Conservation (phyloP, 2,329 filamentous ascomycete species). For the Diaporthe humulicola region DNA sequence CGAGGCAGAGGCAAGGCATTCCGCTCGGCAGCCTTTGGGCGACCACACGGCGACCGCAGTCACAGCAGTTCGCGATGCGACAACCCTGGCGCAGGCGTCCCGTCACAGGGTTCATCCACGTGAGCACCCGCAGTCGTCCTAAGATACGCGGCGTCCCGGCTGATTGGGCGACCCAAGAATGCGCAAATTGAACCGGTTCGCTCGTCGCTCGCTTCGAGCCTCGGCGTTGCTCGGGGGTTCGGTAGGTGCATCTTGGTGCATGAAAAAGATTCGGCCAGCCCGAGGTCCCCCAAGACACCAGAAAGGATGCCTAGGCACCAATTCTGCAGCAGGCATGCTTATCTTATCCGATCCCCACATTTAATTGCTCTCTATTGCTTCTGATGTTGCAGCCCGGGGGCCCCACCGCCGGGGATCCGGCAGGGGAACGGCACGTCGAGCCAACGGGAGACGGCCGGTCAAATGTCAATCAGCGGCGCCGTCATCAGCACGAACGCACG, state of each 20-base stretch:
- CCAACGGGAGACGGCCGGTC: not conserved
- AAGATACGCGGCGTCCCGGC: not conserved
- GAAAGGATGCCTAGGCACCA: conserved; percentile 23
- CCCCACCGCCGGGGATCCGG: not conserved
- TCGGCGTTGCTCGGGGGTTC: conserved; percentile 17
- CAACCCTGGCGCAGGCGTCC: not conserved
- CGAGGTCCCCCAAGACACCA: conserved; percentile 11
- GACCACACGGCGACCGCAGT: not conserved
- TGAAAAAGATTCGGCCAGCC: conserved; percentile 19
- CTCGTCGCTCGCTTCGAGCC: conserved; percentile 13
- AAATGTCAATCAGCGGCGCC: conserved; percentile 10
- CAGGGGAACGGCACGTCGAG: not conserved
- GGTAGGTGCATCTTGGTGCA: not conserved
- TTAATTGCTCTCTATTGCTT: not conserved
- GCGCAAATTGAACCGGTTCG: conserved; percentile 21
- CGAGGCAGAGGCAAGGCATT: conserved; percentile 14
- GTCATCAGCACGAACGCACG: too few relatives aligned
- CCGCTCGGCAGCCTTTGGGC: not conserved
- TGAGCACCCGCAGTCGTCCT: not conserved
- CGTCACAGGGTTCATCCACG: not conserved
- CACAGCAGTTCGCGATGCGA: conserved; percentile 3
- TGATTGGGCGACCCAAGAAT: conserved; percentile 22
- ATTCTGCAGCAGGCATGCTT: conserved; percentile 3
- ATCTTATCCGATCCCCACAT: conserved; percentile 23
- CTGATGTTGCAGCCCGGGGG: conserved; percentile 7